Percentiles rank a stretch among this genome's conserved stretches.
These are phyloP conservation scores for Lactarius tabidus DNA, from an alignment of 768 basidiomycete genomes.

Conservation along the genomic window DNA sequence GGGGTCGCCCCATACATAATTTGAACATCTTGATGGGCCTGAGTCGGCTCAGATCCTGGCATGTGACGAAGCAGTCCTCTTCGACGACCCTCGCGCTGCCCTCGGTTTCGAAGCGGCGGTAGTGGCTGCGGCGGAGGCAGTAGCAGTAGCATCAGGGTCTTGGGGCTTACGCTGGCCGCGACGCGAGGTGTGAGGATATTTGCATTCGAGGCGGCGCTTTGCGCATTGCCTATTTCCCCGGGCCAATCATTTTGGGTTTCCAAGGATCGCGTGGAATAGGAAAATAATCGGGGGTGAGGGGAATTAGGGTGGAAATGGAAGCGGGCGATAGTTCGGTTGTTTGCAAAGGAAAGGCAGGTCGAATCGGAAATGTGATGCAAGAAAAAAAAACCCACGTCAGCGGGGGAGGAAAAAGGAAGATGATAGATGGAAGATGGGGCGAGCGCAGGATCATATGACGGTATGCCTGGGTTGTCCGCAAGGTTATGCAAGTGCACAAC, in stretches of 20 bases:
- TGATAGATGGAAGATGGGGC: slow-evolving; percentile 7
- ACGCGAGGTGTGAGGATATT: slow-evolving; percentile 27
- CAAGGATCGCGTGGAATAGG: not conserved
- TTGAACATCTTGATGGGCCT: not conserved
- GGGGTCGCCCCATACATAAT: not conserved
- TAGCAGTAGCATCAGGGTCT: not conserved
- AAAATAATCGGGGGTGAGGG: slow-evolving; percentile 8
- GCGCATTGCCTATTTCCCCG: slow-evolving; percentile 23
- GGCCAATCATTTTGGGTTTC: not conserved
- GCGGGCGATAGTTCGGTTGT: not conserved
- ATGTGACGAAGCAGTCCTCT: not conserved
- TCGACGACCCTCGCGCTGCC: slow-evolving; percentile 21
- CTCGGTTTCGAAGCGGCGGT: slow-evolving; percentile 18
- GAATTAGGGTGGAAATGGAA: not conserved
- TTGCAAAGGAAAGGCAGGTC: not conserved
- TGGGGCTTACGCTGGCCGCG: slow-evolving; percentile 28
- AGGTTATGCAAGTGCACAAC: not conserved
- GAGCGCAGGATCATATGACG: not conserved
- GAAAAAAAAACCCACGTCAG: not conserved
- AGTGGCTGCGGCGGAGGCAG: slow-evolving; percentile 5
- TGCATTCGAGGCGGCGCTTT: slow-evolving; percentile 22
- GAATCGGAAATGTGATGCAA: not conserved
- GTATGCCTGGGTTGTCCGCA: not conserved
- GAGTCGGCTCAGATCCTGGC: not conserved
- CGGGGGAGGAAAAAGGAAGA: not conserved